Percentiles rank a stretch among this genome's conserved stretches.
These are phyloP conservation scores for Fusarium sp. DNA, from an alignment of 2,329 filamentous ascomycete genomes.

Conservation along the genomic window DNA sequence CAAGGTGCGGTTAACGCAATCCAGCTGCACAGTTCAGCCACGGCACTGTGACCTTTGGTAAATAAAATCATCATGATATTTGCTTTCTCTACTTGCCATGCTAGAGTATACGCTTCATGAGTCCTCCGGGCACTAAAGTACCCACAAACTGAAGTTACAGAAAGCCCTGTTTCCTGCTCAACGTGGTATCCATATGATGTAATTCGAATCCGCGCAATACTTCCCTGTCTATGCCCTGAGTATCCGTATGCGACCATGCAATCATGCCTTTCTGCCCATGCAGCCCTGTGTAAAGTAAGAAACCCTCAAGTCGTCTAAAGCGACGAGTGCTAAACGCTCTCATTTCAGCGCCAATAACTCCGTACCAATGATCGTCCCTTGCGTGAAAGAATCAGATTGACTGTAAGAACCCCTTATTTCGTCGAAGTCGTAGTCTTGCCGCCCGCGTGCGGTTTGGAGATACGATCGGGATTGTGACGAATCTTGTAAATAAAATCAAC, in stretches of 20 bases:
- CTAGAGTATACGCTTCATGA: background rate
- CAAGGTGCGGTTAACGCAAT: too few species aligned
- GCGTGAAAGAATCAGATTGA: conserved; percentile 14
- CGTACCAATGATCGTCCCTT: conserved; percentile 27
- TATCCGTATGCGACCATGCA: conserved; percentile 24
- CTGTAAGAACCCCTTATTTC: conserved; percentile 27
- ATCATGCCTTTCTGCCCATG: conserved; percentile 30
- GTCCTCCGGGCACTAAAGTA: background rate
- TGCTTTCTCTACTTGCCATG: background rate
- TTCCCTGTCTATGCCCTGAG: conserved; percentile 22
- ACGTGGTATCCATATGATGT: conserved; percentile 41
- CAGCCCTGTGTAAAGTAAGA: conserved; percentile 21
- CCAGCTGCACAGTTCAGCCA: too few species aligned
- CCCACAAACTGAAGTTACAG: conserved; percentile 4
- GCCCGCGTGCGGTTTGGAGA: conserved; percentile 40
- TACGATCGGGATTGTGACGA: conserved; percentile 48
- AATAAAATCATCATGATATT: background rate
- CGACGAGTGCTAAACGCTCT: conserved; percentile 19
- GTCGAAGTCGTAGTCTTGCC: conserved; percentile 12
- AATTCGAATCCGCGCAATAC: conserved; percentile 36
- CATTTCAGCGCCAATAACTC: conserved; percentile 38
- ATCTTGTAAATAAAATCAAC: conserved; percentile 82
- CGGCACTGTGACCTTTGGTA: too few species aligned
- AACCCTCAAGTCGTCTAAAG: conserved; percentile 16
- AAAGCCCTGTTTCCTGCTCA: conserved; percentile 22